Base-by-base conservation (phyloP, 2,329 filamentous ascomycete species). In the Claviceps sp. region DNA sequence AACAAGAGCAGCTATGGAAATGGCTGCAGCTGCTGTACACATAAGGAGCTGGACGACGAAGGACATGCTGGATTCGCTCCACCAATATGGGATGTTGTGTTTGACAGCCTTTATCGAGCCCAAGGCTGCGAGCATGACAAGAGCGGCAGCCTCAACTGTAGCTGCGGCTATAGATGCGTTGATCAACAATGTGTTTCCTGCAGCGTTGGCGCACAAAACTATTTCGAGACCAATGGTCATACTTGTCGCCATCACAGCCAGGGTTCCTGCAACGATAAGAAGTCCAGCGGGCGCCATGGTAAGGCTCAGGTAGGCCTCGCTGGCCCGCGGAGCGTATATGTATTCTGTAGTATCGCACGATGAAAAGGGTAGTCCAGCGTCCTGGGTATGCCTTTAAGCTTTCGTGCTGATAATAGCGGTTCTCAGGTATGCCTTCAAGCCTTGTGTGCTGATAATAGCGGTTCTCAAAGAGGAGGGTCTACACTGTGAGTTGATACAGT, bases 1-100 rank as follows among this genome's bases (percentile, higher is more conserved):
- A 24, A 72, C 66, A 50, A 80, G 61, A 47, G 70, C 67, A 3
- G 66, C 65, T 14, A 74, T 65, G 17, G 74, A 76, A 4, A 73
- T 61, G 3, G 67, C 68, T 19, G 74, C 68, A 10, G 75, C 73
- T 26, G 73, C 59, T 2, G 70, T 63, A 52, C 72, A 75, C 6
- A 68, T 56, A 11, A 73, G 52, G 10, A 76, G 57, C 42, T 61
- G 59, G 26, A 61, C 46, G 38, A 61, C 61, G 38, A 64, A 60
- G 43, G 61, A 58, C 38, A 65, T 47, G 6, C 51, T 57, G 1
- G 61, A 58, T 24, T 59, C 58, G n/a, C 52, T 54, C 37, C 52
- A 54, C 10, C 61, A 65, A 43, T 58, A 57, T 17, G 58, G 50
- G 8, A 58, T 57, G n/a, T 61, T 56, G 5, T 57, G 52, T 14